Conservation (phyloP, 495 filamentous ascomycete genomes). For the Penicillium herquei region DNA sequence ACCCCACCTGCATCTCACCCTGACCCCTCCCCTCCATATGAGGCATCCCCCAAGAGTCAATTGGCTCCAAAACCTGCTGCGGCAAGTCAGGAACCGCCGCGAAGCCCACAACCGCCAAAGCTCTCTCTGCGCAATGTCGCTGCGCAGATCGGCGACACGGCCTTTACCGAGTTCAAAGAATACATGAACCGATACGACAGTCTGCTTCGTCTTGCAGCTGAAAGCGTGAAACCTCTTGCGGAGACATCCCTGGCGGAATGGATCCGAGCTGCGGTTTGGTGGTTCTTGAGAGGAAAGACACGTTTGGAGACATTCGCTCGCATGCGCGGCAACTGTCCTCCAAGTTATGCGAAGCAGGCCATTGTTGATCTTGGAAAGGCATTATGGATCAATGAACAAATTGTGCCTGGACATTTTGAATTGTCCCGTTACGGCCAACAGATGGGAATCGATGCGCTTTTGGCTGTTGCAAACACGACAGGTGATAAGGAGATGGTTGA, state of each 20-base stretch:
- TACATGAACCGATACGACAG: conserved; percentile 66
- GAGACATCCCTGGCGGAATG: conserved; percentile 61
- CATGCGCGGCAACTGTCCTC: conserved; percentile 44
- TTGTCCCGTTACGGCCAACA: conserved; percentile 43
- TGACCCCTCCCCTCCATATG: neutral
- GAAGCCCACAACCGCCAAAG: conserved; percentile 37
- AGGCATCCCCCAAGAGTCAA: conserved; percentile 4
- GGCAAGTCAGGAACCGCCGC: conserved; percentile 21
- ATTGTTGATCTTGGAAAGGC: conserved; percentile 79
- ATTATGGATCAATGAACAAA: conserved; percentile 73
- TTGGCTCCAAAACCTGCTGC: conserved; percentile 21
- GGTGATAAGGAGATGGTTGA: conserved; percentile 48
- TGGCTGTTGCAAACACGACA: conserved; percentile 43
- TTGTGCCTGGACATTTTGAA: conserved; percentile 56
- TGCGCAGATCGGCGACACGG: conserved; percentile 55
- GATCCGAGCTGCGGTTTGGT: conserved; percentile 74
- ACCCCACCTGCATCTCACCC: neutral
- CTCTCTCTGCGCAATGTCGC: conserved; percentile 40
- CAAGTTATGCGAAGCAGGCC: conserved; percentile 53
- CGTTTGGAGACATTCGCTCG: conserved; percentile 69
- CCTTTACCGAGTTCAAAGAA: conserved; percentile 63
- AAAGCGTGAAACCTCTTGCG: conserved; percentile 62
- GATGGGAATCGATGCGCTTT: conserved; percentile 43
- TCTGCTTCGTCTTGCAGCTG: conserved; percentile 68
- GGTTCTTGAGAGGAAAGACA: conserved; percentile 78